Evolutionary conservation across 305 asterid species (phyloP), one percentile per base, ranked within the genome.

Genomic region (Coffea humblotiana): DNA sequence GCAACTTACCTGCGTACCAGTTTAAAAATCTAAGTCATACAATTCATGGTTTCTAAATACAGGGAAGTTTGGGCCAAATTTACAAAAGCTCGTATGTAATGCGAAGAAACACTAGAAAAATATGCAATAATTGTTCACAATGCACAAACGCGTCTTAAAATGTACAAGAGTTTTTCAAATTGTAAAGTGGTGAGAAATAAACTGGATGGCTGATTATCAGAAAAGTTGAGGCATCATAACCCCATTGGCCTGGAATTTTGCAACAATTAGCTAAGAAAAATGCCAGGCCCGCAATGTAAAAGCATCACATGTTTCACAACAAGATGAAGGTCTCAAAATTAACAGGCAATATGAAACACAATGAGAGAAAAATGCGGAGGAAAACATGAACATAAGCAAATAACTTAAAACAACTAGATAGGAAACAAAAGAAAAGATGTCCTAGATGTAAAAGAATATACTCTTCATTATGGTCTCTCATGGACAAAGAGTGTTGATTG

Each of bases 341-440:
- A 67, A 52, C 11, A 54, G 32, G 23, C 19, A 29, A 40, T 9
- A 27, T 14, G 58, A 18, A 37, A 54, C 43, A 9, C n/a, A 66
- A 21, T 43, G 0, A 67, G 6, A 23, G 58, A 14, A 54, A n/a
- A 78, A 47, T 1, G 27, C 8, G 35, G 49, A 67, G 23, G 5
- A n/a, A 8, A 77, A 73, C 51, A 72, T 74, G 35, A 47, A 18
- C 65, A n/a, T n/a, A 6, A 49, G 8, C 69, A 23, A 78, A 69
- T 29, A 37, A 48, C 45, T 35, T 32, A 70, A 70, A 54, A 25
- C 3, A n/a, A 11, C 32, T 15, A 21, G 13, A 23, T n/a, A 23
- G 47, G 43, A 66, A 52, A n/a, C 66, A 19, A 15, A 71, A 15
- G 16, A 69, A 19, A 63, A 14, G 27, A 77, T 29, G 54, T 32